Base-by-base conservation (phyloP, 2,329 filamentous ascomycete genomes). In the Fonsecaea pugnacius region DNA sequence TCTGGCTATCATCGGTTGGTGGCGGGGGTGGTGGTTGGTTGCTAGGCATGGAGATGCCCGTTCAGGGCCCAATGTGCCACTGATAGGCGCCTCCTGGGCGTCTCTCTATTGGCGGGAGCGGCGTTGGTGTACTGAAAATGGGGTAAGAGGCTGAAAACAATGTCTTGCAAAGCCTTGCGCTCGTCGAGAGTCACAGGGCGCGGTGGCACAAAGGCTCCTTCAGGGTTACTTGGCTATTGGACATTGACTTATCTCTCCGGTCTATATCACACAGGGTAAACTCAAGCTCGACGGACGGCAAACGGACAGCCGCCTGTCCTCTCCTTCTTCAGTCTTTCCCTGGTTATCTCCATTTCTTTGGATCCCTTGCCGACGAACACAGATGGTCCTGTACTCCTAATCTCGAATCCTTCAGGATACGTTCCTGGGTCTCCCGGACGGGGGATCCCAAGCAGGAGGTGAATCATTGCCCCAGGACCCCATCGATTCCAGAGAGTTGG, bases 321-420 rank as follows among this genome's bases (percentile, higher is more conserved):
- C 50, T 75, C 71, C 40, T 48, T 71, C 55, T 62, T 72, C 69
- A 84, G 64, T 58, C 70, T 76, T 68, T 75, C 72, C 53, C 76
- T 76, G 58, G 76, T 78, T 12, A 65, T 73, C 21, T 79, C 79
- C 64, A 80, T 76, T 67, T 85, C 80, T 21, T 82, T 79, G n/a
- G 73, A 60, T 0, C 87, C 87, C 67, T 81, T 80, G 1, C 83
- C 83, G 58, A 80, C 78, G 58, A 85, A 81, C 54, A 77, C 79
- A 59, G 74, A 78, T 10, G 90, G 90, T 0, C 90, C 90, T 18
- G 91, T 74, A 55, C 91, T 86, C 21, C 82, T 78, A 51, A 81
- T 72, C 40, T 74, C 66, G 67, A 82, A 83, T 8, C 85, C 85
- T 57, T 80, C 71, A 0, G 83, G 81, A 64, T 75, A 75, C 36